phyloP scores from a whole-genome alignment of 1,284 basidiomycete species.

The Violaceomyces palustris region DNA sequence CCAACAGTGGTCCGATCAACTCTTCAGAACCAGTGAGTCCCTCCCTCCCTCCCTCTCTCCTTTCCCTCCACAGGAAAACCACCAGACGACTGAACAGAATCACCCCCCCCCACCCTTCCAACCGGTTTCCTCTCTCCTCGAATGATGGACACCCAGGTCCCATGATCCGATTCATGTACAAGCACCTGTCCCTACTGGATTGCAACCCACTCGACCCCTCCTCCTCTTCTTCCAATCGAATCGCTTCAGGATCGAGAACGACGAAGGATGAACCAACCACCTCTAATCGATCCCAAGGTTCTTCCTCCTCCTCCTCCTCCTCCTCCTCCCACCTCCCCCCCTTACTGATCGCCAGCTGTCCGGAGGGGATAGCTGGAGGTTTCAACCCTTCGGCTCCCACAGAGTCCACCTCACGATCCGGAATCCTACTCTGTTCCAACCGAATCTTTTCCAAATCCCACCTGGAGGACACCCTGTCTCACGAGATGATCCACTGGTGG shows the following conservation, averaged over 20 bases:
- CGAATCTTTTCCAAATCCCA: slow-evolving; percentile 67
- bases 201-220: slow-evolving; percentile 34
- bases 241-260: neutral
- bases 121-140: no score
- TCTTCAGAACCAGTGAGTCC: slow-evolving; percentile 36
- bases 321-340: slow-evolving; percentile 10
- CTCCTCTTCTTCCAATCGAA: neutral
- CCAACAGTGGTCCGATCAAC: slow-evolving; percentile 46
- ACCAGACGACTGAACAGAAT: no score
- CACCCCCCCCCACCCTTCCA: no score
- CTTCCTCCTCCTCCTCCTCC: neutral
- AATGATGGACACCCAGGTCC: slow-evolving; percentile 31
- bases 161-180: slow-evolving; percentile 51
- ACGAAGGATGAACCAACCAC: neutral
- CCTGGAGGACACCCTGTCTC: slow-evolving; percentile 85
- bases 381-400: slow-evolving; percentile 35
- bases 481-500: slow-evolving; percentile 93
- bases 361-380: slow-evolving; percentile 38
- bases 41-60: neutral
- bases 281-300: neutral
- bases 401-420: slow-evolving; percentile 22
- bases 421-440: slow-evolving; percentile 46
- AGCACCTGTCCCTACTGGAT: slow-evolving; percentile 42
- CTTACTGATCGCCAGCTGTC: slow-evolving; percentile 41
- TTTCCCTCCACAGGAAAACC: no score